A percentile compares a stretch with the other conserved stretches of the same genome.
These are phyloP conservation scores for Citrus inodora DNA, from an alignment of 345 rosid genomes.

Conservation along the genomic window DNA sequence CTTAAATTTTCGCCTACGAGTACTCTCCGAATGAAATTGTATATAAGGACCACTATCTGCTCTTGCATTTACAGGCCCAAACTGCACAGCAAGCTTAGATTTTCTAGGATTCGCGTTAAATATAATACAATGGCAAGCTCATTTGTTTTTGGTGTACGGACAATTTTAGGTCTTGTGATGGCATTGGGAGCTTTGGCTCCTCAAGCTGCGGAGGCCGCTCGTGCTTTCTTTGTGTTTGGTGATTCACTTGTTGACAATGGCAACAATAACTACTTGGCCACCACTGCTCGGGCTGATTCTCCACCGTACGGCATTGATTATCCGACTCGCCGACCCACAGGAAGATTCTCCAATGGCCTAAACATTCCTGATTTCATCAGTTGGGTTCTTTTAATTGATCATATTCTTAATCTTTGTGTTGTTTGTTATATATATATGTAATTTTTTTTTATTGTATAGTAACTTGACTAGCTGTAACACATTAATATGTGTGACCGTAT, in stretches of 20 bases:
- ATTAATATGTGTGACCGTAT: not conserved
- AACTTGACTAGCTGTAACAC: not conserved
- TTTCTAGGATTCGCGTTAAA: not conserved
- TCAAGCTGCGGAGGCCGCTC: conserved; percentile 32
- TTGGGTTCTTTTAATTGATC: conserved; percentile 15
- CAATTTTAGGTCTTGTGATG: conserved; percentile 6
- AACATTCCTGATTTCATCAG: conserved; percentile 90
- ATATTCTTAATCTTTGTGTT: not conserved
- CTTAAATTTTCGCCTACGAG: not conserved
- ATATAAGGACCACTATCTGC: not conserved
- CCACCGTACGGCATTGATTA: conserved; percentile 85
- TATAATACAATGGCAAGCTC: conserved; percentile 17
- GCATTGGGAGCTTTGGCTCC: conserved; percentile 12
- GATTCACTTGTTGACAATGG: conserved; percentile 81
- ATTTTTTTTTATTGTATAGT: too few relatives aligned
- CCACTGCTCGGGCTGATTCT: conserved; percentile 75
- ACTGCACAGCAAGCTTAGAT: not conserved
- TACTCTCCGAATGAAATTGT: not conserved
- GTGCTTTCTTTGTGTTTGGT: conserved; percentile 62
- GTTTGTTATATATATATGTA: too few relatives aligned
- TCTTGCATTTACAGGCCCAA: not conserved
- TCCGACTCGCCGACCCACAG: conserved; percentile 65
- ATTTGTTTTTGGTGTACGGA: not conserved
- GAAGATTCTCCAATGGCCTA: conserved; percentile 86
- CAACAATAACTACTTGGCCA: conserved; percentile 66